Conservation (phyloP, 495 filamentous ascomycete genomes). For the Podospora australis region DNA sequence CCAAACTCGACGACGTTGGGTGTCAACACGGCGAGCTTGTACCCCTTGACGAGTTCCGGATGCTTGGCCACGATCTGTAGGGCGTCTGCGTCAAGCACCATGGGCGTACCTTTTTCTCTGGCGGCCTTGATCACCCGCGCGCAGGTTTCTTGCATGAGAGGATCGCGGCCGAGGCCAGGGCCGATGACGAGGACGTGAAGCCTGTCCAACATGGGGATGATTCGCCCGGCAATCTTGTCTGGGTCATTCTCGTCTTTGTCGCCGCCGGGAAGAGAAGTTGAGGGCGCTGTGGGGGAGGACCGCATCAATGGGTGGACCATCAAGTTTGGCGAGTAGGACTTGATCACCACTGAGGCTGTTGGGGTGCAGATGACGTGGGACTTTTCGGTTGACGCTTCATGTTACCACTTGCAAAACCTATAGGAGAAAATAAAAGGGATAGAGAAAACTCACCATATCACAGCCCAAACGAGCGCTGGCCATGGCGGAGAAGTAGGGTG, state of each 20-base stretch:
- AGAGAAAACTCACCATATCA: conserved; percentile 58
- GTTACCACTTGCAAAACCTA: background rate
- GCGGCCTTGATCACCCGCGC: conserved; percentile 75
- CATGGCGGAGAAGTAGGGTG: conserved; percentile 97
- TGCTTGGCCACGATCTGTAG: conserved; percentile 66
- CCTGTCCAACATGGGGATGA: conserved; percentile 74
- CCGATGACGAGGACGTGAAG: conserved; percentile 93
- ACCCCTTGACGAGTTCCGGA: conserved; percentile 73
- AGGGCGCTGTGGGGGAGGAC: conserved; percentile 49
- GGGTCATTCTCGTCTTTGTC: conserved; percentile 43
- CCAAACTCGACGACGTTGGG: conserved; percentile 94
- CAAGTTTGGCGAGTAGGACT: conserved; percentile 94
- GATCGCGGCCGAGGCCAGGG: conserved; percentile 84
- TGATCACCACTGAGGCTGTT: conserved; percentile 82
- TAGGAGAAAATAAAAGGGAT: background rate
- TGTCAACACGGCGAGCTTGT: conserved; percentile 79
- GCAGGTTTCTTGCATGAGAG: conserved; percentile 82
- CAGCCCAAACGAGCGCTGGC: conserved; percentile 83
- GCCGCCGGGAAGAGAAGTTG: conserved; percentile 20
- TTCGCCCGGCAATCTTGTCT: conserved; percentile 55
- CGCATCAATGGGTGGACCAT: conserved; percentile 98
- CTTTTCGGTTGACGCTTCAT: conserved; percentile 34
- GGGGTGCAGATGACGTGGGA: conserved; percentile 96
- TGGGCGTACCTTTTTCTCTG: conserved; percentile 61
- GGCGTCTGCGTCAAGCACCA: conserved; percentile 91